Conservation (phyloP, 164 flowering plant genomes). For the Amborella trichopoda region DNA sequence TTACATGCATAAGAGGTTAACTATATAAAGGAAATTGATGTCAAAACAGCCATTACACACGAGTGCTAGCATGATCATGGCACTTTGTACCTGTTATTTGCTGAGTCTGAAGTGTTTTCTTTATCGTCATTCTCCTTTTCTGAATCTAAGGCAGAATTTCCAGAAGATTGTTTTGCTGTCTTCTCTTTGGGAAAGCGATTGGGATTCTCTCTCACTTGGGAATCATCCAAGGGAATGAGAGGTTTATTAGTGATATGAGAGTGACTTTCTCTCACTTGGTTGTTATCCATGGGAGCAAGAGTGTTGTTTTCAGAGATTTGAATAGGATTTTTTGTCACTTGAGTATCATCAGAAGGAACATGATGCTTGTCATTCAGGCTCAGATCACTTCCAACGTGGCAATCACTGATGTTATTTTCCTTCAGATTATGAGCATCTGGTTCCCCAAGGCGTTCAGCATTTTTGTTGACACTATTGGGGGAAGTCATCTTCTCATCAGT, state of each 20-base stretch:
- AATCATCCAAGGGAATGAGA: conserved; percentile 4
- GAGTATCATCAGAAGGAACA: conserved; percentile 2
- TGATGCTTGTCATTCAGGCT: too few relatives aligned
- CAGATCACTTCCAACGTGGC: too few relatives aligned
- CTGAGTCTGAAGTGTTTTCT: conserved; percentile 43
- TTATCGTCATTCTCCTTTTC: conserved; percentile 34
- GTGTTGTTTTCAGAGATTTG: too few relatives aligned
- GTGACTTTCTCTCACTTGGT: neutral
- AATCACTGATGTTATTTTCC: too few relatives aligned
- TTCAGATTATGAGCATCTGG: too few relatives aligned
- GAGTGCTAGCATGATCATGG: neutral
- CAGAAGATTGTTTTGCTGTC: neutral
- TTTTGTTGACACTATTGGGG: too few relatives aligned
- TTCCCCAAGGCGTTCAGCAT: too few relatives aligned
- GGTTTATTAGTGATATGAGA: neutral
- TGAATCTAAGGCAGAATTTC: conserved; percentile 7
- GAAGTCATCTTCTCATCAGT: too few relatives aligned
- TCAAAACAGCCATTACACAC: neutral
- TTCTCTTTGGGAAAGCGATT: neutral
- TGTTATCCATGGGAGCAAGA: too few relatives aligned
- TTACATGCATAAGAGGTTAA: neutral
- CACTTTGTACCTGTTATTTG: conserved; percentile 31
- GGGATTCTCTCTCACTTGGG: conserved; percentile 1
- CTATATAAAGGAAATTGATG: too few relatives aligned
- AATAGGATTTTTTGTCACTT: neutral